phyloP scores from a whole-genome alignment of 257 asterid genomes.

The Handroanthus guayacan region DNA sequence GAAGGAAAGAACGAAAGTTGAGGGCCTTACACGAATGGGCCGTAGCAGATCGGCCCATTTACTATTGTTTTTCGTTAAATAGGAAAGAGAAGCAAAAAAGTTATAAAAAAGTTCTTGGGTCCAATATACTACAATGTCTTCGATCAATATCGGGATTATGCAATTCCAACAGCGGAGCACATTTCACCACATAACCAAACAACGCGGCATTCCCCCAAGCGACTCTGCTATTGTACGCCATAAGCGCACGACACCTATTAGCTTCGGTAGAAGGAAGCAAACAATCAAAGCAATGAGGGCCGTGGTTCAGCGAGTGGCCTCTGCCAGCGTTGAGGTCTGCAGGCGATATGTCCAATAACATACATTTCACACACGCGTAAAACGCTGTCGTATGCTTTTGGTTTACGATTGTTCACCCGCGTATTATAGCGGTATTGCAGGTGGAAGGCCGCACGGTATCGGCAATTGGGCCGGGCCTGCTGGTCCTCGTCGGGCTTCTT shows the following conservation, averaged over 20 bases:
- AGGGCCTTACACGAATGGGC: slow-evolving; percentile 26
- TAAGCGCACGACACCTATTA: slow-evolving; percentile 37
- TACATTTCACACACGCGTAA: neutral
- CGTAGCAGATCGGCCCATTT: neutral
- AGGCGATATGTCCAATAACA: neutral
- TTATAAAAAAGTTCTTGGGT: neutral
- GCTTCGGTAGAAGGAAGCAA: slow-evolving; percentile 37
- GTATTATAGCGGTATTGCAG: slow-evolving; percentile 47
- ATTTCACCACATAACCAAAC: slow-evolving; percentile 34
- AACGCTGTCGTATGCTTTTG: slow-evolving; percentile 11
- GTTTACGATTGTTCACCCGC: slow-evolving; percentile 33
- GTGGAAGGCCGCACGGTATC: slow-evolving; percentile 81
- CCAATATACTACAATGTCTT: slow-evolving; percentile 23
- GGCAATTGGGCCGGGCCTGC: slow-evolving; percentile 79
- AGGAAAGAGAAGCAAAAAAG: neutral
- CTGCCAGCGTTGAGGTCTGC: slow-evolving; percentile 86
- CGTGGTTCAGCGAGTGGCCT: slow-evolving; percentile 83
- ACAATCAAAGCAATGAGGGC: slow-evolving; percentile 73
- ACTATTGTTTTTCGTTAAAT: neutral
- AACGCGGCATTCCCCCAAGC: slow-evolving; percentile 22
- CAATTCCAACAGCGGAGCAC: slow-evolving; percentile 27
- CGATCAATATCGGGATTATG: slow-evolving; percentile 32
- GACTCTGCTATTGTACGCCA: slow-evolving; percentile 44
- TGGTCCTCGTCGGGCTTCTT: slow-evolving; percentile 84
- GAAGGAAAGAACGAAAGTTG: neutral